A percentile compares a stretch with the other conserved stretches of the same genome.
Evolutionary conservation across 1,139 yeast species (phyloP).

Genomic region (Suhomyces choctaworum): DNA sequence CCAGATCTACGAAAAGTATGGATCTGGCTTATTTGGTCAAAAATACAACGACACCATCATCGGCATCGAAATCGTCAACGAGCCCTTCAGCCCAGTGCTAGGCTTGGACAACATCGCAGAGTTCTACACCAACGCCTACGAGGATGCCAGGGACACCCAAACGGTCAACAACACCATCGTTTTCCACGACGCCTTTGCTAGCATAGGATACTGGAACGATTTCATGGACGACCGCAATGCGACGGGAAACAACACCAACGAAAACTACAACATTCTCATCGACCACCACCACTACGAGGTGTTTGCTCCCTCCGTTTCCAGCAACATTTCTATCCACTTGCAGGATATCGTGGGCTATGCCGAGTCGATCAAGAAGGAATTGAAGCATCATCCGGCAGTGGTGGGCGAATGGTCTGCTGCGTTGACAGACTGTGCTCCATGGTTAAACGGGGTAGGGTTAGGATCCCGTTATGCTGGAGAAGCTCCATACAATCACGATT

Average conservation of each 20-base stretch:
- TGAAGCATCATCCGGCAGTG: conserved; percentile 47
- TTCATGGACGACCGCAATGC: conserved; percentile 36
- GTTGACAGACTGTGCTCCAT: conserved; percentile 62
- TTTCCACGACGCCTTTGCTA: conserved; percentile 60
- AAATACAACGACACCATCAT: conserved; percentile 50
- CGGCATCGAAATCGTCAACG: conserved; percentile 66
- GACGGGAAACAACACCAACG: conserved; percentile 13
- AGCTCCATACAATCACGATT: conserved; percentile 40
- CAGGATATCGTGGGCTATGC: conserved; percentile 39
- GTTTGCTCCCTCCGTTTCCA: conserved; percentile 47
- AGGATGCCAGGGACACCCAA: conserved; percentile 35
- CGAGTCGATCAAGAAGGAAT: conserved; percentile 34
- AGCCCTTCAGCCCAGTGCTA: conserved; percentile 54
- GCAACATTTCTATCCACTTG: conserved; percentile 39
- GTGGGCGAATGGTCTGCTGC: conserved; percentile 71
- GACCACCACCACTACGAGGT: conserved; percentile 71
- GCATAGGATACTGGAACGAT: conserved; percentile 51
- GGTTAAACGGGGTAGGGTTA: conserved; percentile 62
- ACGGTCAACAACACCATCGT: conserved; percentile 47
- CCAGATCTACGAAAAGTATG: conserved; percentile 47
- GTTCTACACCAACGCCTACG: conserved; percentile 45
- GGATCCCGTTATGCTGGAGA: conserved; percentile 61
- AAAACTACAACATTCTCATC: conserved; percentile 46
- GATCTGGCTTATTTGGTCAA: conserved; percentile 28
- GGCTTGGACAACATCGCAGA: conserved; percentile 37